Base-by-base conservation (phyloP, 108 stramenopile species). In the Nitzschia palea region DNA sequence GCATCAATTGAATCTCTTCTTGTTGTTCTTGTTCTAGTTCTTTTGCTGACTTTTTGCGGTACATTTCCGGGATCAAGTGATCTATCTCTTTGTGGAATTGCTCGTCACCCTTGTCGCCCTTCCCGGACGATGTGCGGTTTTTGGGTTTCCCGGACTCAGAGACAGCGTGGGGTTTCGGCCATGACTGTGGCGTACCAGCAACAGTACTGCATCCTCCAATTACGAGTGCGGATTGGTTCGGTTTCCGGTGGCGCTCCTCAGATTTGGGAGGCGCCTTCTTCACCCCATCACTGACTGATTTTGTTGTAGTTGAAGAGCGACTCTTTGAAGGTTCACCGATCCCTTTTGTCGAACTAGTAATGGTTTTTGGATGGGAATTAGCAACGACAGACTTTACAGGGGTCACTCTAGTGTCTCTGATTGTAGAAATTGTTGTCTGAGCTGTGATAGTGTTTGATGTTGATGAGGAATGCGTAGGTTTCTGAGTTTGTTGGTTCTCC, bases 21-120 rank as follows among this genome's bases (percentile, higher is more conserved):
- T 56, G 55, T 33, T 56, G 55, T 33, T 56, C 55, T 17, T 56
- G 29, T 32, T 56, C 55, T 3, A 56, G 33, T 56, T 56, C n/a
- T 32, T 31, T 56, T 14, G 31, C 55, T 31, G 32, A 34, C 30
- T 56, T 56, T 32, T 56, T 56, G 27, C 31, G 55, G 4, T 56
- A 56, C 55, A 56, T 56, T 1, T 29, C 55, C 12, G 55, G 55
- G 33, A 56, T 56, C 55, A 56, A 56, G 2, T 56, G n/a, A 56
- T 56, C 55, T 33, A 56, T 56, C 2, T 56, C 33, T 27, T 56
- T 56, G 55, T 56, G 55, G 20, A 56, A 32, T 52, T 52, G 23
- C 26, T 52, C 26, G 18, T 52, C 3, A 3, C 33, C 55, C 1
- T 34, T 2, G 12, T 56, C 20, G 14, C 17, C n/a, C 5, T 56